These are phyloP conservation scores for Podaxis pistillaris DNA, from an alignment of 768 basidiomycete genomes.

Conservation along the genomic window DNA sequence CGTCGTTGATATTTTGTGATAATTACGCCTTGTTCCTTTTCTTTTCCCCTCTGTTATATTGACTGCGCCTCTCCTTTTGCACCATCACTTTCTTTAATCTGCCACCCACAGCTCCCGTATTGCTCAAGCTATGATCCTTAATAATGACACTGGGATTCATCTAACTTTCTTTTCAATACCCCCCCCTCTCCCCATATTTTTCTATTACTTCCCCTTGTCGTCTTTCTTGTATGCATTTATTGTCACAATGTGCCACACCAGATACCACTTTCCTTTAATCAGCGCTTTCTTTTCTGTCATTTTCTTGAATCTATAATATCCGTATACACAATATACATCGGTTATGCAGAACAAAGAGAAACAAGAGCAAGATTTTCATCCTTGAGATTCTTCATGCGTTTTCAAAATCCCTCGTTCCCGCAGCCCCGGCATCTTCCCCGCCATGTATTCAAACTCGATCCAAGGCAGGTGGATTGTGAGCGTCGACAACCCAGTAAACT, in stretches of 20 bases:
- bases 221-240: conserved; percentile 12
- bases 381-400: neutral
- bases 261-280: conserved; percentile 13
- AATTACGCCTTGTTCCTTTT: conserved; percentile 16
- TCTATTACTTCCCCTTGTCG: neutral
- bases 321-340: neutral
- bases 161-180: conserved; percentile 5
- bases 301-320: conserved; percentile 4
- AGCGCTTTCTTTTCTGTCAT: neutral
- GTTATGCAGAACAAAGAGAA: neutral
- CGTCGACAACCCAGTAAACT: neutral
- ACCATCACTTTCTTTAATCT: neutral
- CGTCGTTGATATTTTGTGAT: neutral
- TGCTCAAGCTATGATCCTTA: conserved; percentile 14
- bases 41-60: neutral
- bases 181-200: neutral
- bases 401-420: neutral
- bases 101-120: neutral
- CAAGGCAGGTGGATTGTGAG: neutral
- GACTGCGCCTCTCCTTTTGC: neutral
- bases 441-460: neutral
- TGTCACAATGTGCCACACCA: conserved; percentile 11
- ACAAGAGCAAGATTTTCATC: neutral
- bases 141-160: conserved; percentile 13
- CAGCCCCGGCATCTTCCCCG: neutral